Base-by-base conservation (phyloP, 164 flowering plant species). In the Magnolia changhungtana region DNA sequence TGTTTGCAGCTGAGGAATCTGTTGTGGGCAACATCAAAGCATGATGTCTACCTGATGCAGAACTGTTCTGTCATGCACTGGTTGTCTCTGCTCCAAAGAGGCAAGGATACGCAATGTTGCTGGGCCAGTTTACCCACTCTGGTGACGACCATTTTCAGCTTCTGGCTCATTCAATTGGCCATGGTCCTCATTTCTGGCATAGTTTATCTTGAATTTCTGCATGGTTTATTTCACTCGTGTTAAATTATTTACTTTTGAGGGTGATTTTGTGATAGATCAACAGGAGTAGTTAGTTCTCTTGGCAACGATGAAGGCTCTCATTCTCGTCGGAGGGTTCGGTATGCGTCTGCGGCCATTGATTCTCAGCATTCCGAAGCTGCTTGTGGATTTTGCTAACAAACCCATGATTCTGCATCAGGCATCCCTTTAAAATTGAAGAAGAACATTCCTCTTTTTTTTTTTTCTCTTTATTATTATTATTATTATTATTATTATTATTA, bases 391-490 rank as follows among this genome's bases (percentile, higher is more conserved):
- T 84, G 99, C 95, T 74, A 96, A 94, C 86, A 96, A 96, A 77
- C 99, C 99, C 73, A 96, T 96, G 98, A 96, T 96, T 81, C 85
- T 96, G 79, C 97, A 96, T 82, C 99, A 94, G 99, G 99, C 93
- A 27, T 37, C 45, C 10, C 21, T 6, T 67, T 63, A 2, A 58
- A 58, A 18, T 63, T 18, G n/a, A 18, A 63, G 21, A 63, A 18
- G 3, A 63, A 16, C 8, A 63, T 18, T 63, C 24, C 67, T 63
- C 8, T 63, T 21, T 63, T 7, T 23, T 23, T 23, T 23, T 0
- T 23, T 23, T 23, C 1, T 1, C 1, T 23, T 23, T 23, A 23
- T 23, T 23, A 23, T 23, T 23, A 23, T 23, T 23, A 23, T 23
- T 23, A 23, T 23, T 23, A 23, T 23, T 23, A 23, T 23, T 23